Base-by-base conservation (phyloP, 139 green algal genomes). In the Coccomyxa sp. region DNA sequence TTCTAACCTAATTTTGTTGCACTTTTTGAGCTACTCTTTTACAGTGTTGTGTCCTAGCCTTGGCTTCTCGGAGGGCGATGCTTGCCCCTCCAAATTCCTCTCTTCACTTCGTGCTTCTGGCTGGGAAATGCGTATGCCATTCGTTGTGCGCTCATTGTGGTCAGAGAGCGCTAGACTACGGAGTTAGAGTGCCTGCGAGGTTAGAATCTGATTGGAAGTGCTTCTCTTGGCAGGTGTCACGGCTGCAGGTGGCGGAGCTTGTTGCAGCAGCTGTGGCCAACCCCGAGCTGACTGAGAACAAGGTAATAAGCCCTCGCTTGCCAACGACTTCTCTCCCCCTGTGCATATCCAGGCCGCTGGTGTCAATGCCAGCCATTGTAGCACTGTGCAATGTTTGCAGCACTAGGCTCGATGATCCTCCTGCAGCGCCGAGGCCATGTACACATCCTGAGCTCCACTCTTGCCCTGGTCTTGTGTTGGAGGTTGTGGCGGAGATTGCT, bases 211-310 rank as follows among this genome's bases (percentile, higher is more conserved):
- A 71, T 16, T 28, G 63, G 18, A 21, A 21, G 18, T 25, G 18
- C 18, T 21, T 71, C 4, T 25, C 63, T 71, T 71, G 18, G 18
- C 9, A 28, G 17, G 93, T 98, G 12, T 95, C 91, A 0, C 84
- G 94, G 17, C 86, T 96, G 82, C 93, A 98, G 88, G 92, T 98
- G 68, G 95, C 96, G 18, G 94, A 98, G 91, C 85, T 98, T 79
- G 86, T 98, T 21, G 90, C 86, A 3, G 86, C 91, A 0, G 79
- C 86, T 21, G 77, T 96, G 28, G 58, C 67, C 51, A 90, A 87
- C 79, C 88, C 91, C 18, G 88, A 89, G 0, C 79, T 93, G 13
- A 86, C 91, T 0, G 84, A 90, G 23, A 97, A 98, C 92, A 98
- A 98, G 93, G 84, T 82, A 38, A 51, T 51, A 11, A 51, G 7